These are phyloP conservation scores for Wallacemonas rigidus DNA, from an alignment of 208 protist genomes.

Conservation along the genomic window DNA sequence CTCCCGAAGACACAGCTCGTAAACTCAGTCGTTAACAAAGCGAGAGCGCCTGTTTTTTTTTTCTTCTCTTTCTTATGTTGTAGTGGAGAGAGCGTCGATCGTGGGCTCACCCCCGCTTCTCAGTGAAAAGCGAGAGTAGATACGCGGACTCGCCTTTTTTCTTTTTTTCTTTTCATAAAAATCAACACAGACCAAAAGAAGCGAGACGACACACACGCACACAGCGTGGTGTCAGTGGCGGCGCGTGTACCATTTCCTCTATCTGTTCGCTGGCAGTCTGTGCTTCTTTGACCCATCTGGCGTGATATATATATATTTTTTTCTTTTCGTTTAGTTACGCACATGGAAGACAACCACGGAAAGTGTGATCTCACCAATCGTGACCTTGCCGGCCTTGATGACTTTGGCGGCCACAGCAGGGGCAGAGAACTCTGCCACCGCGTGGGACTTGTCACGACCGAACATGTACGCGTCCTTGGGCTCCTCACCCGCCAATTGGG, in stretches of 20 bases:
- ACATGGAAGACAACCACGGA: constrained; percentile 32
- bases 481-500: constrained; percentile 17
- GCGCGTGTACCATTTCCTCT: no score
- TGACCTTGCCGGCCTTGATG: constrained; percentile 24
- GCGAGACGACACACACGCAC: no score
- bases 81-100: no score
- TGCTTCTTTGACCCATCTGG: not conserved
- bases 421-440: constrained; percentile 50
- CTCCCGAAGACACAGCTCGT: no score
- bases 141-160: not conserved
- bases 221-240: no score
- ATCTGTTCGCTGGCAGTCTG: no score
- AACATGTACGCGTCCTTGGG: constrained; percentile 73
- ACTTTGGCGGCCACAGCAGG: constrained; percentile 31
- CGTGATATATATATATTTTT: not conserved
- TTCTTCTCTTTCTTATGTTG: no score
- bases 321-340: constrained; percentile 21
- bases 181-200: no score
- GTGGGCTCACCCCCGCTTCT: no score
- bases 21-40: no score
- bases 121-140: not conserved
- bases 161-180: constrained; percentile 13
- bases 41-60: no score
- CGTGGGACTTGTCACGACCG: constrained; percentile 53
- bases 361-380: constrained; percentile 29